A percentile compares a stretch with the other conserved stretches of the same genome.
These are phyloP conservation scores for Iberis amara DNA, from an alignment of 441 rosid species.

Conservation along the genomic window DNA sequence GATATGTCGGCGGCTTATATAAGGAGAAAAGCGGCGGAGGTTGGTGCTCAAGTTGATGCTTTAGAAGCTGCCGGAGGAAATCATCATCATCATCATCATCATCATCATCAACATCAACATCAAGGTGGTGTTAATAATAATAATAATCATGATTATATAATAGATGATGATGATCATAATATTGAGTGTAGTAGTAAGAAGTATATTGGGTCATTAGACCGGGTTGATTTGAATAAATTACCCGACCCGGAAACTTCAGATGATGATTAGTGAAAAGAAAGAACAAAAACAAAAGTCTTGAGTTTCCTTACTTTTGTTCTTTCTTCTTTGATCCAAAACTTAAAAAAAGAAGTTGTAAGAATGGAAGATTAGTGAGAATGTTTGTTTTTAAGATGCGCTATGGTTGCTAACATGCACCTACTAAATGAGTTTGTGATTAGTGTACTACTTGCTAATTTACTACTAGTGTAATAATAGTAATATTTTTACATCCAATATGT, in stretches of 20 bases:
- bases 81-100: slow-evolving; percentile 20
- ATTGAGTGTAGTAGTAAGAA: slow-evolving; percentile 25
- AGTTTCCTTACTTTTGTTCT: too few relatives aligned
- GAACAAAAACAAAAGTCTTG: too few relatives aligned
- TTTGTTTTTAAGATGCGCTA: slow-evolving; percentile 35
- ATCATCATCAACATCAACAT: slow-evolving; percentile 9
- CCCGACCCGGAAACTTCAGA: slow-evolving; percentile 60
- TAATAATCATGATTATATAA: slow-evolving; percentile 25
- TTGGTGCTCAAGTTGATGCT: slow-evolving; percentile 78
- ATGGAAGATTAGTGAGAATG: slow-evolving; percentile 32
- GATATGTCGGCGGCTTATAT: slow-evolving; percentile 74
- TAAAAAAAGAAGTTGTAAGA: too few relatives aligned
- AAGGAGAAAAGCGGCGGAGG: slow-evolving; percentile 78
- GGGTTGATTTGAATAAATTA: slow-evolving; percentile 67
- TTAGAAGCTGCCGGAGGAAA: slow-evolving; percentile 41
- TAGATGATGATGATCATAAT: slow-evolving; percentile 22
- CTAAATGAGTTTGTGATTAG: slow-evolving; percentile 60
- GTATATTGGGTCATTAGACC: slow-evolving; percentile 34
- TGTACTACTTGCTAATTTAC: too few relatives aligned
- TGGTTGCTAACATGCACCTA: slow-evolving; percentile 68
- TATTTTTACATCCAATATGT: too few relatives aligned
- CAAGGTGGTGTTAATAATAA: slow-evolving; percentile 20
- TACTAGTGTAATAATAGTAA: slow-evolving; percentile 29
- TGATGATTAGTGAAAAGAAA: slow-evolving; percentile 27
- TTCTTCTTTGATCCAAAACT: too few relatives aligned